phyloP scores from a whole-genome alignment of 1,284 basidiomycete species.

The Apiotrichum akiyoshidainum region DNA sequence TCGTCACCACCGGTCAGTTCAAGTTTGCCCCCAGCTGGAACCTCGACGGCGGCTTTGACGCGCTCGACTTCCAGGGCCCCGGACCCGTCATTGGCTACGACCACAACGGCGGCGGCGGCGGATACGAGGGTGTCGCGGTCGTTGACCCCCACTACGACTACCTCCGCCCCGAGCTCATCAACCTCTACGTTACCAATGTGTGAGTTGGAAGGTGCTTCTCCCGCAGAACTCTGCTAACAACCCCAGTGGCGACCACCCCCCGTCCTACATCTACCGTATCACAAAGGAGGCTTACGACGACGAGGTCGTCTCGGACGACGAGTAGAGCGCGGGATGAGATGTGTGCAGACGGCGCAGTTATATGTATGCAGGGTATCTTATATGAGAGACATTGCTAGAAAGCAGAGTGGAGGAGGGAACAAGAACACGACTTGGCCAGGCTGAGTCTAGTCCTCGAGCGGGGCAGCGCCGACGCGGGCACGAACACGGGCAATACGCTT shows the following conservation, averaged over 20 bases:
- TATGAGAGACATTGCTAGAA: slow-evolving; percentile 7
- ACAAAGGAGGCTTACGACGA: slow-evolving; percentile 91
- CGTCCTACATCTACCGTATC: slow-evolving; percentile 82
- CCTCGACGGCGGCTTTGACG: slow-evolving; percentile 79
- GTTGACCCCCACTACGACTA: slow-evolving; percentile 93
- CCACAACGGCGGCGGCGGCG: slow-evolving; percentile 64
- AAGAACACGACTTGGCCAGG: neutral
- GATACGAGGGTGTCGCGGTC: slow-evolving; percentile 82
- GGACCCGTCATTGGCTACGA: slow-evolving; percentile 66
- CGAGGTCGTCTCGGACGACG: slow-evolving; percentile 50
- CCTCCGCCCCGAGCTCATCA: slow-evolving; percentile 83
- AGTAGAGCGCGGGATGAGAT: neutral
- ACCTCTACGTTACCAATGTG: slow-evolving; percentile 96
- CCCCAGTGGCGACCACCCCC: slow-evolving; percentile 82
- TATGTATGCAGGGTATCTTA: slow-evolving; percentile 27
- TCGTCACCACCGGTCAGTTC: slow-evolving; percentile 92
- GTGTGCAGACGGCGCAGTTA: neutral
- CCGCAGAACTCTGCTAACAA: slow-evolving; percentile 7
- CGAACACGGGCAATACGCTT: slow-evolving; percentile 26
- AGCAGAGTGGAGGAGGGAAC: neutral
- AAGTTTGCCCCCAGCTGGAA: slow-evolving; percentile 95
- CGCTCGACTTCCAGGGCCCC: slow-evolving; percentile 83
- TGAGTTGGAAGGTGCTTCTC: slow-evolving; percentile 54
- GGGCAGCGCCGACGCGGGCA: neutral
- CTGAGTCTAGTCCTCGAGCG: neutral